phyloP scores from a whole-genome alignment of 768 basidiomycete genomes.

The Pseudohyphozyma bogoriensis region DNA sequence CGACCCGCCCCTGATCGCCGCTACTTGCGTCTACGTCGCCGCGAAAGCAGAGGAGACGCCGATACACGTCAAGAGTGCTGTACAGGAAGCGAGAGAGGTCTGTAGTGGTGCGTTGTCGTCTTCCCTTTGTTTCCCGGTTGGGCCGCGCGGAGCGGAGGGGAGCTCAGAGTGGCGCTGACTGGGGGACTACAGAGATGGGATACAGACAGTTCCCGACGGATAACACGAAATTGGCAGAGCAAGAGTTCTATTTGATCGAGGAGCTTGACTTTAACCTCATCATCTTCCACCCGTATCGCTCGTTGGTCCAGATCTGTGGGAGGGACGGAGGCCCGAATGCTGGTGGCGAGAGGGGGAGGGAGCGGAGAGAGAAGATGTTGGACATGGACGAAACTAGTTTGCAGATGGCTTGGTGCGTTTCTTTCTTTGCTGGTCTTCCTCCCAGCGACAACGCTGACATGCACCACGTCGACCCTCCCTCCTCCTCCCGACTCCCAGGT shows the following conservation, averaged over 20 bases:
- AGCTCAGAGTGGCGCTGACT: neutral
- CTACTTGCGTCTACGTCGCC: constrained; percentile 89
- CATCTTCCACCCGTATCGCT: constrained; percentile 90
- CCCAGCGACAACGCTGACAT: constrained; percentile 4
- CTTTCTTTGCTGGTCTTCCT: neutral
- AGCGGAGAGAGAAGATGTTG: constrained; percentile 53
- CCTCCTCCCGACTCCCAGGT: constrained; percentile 46
- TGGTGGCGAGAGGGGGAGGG: constrained; percentile 41
- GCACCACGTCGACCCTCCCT: neutral
- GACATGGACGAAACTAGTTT: constrained; percentile 65
- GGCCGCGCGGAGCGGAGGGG: neutral
- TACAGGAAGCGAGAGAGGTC: constrained; percentile 65
- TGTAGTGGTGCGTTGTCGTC: constrained; percentile 50
- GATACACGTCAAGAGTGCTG: constrained; percentile 83
- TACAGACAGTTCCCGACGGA: constrained; percentile 79
- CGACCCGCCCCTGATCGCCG: constrained; percentile 82
- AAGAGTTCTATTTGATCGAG: constrained; percentile 93
- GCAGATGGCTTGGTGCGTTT: constrained; percentile 77
- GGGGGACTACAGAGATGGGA: constrained; percentile 50
- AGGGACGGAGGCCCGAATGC: constrained; percentile 25
- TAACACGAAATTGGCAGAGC: constrained; percentile 76
- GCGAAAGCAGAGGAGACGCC: constrained; percentile 96
- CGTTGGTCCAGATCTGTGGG: constrained; percentile 50
- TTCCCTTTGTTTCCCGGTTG: neutral
- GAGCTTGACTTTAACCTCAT: constrained; percentile 91